Evolutionary conservation across 495 filamentous ascomycete genomes (phyloP).

Genomic region (Penicillium taxi): DNA sequence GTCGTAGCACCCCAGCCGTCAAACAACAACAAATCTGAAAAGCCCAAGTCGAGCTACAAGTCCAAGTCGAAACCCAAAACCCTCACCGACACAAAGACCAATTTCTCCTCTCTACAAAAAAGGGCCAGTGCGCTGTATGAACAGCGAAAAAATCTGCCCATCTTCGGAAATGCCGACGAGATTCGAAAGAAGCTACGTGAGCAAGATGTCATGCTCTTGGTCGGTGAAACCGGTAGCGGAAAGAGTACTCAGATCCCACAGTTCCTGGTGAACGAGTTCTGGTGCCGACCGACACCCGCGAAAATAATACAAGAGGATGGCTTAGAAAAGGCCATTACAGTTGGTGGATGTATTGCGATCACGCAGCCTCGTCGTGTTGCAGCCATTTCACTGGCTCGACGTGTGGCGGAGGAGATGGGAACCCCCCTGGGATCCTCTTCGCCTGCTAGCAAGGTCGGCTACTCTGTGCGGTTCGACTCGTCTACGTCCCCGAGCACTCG

Average conservation of each 20-base stretch:
- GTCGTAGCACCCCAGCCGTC: slow-evolving; percentile 3
- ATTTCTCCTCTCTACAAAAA: slow-evolving; percentile 31
- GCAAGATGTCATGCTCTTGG: slow-evolving; percentile 72
- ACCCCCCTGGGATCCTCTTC: slow-evolving; percentile 60
- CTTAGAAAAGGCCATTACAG: slow-evolving; percentile 41
- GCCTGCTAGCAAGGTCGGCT: slow-evolving; percentile 74
- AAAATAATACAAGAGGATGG: slow-evolving; percentile 35
- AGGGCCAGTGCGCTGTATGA: slow-evolving; percentile 43
- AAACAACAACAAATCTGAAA: slow-evolving; percentile 4
- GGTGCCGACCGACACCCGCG: slow-evolving; percentile 57
- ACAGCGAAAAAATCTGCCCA: slow-evolving; percentile 61
- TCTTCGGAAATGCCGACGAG: slow-evolving; percentile 63
- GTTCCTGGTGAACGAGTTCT: slow-evolving; percentile 70
- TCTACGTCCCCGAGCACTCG: slow-evolving; percentile 62
- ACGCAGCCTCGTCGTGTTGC: slow-evolving; percentile 92
- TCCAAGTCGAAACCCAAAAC: slow-evolving; percentile 11
- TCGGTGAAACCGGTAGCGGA: slow-evolving; percentile 92
- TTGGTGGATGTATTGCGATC: slow-evolving; percentile 87
- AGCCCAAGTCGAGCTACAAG: slow-evolving; percentile 6
- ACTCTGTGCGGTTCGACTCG: slow-evolving; percentile 89
- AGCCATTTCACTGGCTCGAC: slow-evolving; percentile 81
- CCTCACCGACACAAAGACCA: slow-evolving; percentile 18
- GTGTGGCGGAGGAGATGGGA: slow-evolving; percentile 87
- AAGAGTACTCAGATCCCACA: slow-evolving; percentile 97
- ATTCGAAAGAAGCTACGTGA: slow-evolving; percentile 58